Evolutionary conservation across 2,329 filamentous ascomycete species (phyloP), one percentile per base, ranked within the genome.

Genomic region (Claviceps africana): DNA sequence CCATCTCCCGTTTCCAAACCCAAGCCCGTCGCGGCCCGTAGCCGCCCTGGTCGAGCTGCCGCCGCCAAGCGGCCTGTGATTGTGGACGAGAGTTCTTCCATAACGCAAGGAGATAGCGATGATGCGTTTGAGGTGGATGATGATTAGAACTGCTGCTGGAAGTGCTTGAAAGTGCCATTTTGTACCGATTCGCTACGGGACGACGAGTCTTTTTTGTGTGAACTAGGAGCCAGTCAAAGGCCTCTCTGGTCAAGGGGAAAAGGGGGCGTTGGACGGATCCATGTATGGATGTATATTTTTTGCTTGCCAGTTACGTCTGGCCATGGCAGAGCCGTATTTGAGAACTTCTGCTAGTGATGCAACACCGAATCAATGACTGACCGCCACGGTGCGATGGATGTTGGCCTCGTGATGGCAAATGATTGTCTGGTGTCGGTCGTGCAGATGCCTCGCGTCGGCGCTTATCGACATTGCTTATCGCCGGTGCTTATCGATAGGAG

Each of bases 111-210:
- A 2, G 66, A 68, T 54, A 72, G 68, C 49, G 72, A 75, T 44
- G 72, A 74, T 53, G 65, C 67, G 19, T 76, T 75, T 54, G 70
- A 68, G 47, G 68, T 74, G 64, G 72, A 74, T 53, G 71, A 73
- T 21, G 53, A 53, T n/a, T 53, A 40, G 50, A 55, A 4, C 21
- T 25, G 10, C 11, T 22, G 10, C 39, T 42, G 21, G 5, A 42
- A 21, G 10, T 52, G 51, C 31, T 53, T 53, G 48, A 19, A 42
- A n/a, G 22, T 22, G n/a, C 35, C 33, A 30, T 25, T 43, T 17
- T 35, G 39, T 35, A 25, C 17, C 22, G 25, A 31, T 21, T 42
- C 10, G 39, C 39, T 42, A 40, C 37, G 19, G 17, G 37, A 5
- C 17, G 8, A 25, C 25, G 25, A 25, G 25, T 25, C 35, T 42